Evolutionary conservation across 768 basidiomycete genomes (phyloP).

Genomic region (Fomitopsis serialis): DNA sequence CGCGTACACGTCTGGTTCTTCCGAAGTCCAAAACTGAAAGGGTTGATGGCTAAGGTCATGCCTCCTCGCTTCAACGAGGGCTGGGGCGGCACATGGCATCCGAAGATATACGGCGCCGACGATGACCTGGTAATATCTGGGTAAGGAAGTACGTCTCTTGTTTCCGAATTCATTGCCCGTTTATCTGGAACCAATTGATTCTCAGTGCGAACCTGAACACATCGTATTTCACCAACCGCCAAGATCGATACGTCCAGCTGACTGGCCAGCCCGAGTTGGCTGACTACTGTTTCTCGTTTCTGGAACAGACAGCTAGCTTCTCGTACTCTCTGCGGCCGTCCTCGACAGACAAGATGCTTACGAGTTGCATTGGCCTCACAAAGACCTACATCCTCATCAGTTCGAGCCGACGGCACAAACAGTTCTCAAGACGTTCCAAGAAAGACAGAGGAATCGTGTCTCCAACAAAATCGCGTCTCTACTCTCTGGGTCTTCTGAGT

Average conservation of each 20-base stretch:
- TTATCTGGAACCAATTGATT: neutral
- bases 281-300: slow-evolving; percentile 79
- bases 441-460: slow-evolving; percentile 17
- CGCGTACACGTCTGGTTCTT: slow-evolving; percentile 79
- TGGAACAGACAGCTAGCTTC: slow-evolving; percentile 61
- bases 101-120: slow-evolving; percentile 92
- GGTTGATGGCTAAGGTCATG: slow-evolving; percentile 67
- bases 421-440: slow-evolving; percentile 59
- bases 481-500: neutral
- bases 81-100: slow-evolving; percentile 94
- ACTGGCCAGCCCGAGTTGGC: slow-evolving; percentile 53
- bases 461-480: neutral
- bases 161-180: neutral
- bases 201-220: slow-evolving; percentile 85
- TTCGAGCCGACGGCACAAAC: slow-evolving; percentile 57
- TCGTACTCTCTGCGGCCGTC: slow-evolving; percentile 55
- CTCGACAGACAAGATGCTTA: slow-evolving; percentile 34
- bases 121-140: slow-evolving; percentile 91
- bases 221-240: slow-evolving; percentile 92
- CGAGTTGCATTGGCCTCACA: slow-evolving; percentile 61
- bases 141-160: slow-evolving; percentile 42
- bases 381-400: slow-evolving; percentile 58
- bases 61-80: slow-evolving; percentile 96
- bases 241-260: slow-evolving; percentile 91
- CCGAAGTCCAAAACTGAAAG: slow-evolving; percentile 79